Conservation (phyloP, 2,329 filamentous ascomycete genomes). For the Clonostachys rosea region DNA sequence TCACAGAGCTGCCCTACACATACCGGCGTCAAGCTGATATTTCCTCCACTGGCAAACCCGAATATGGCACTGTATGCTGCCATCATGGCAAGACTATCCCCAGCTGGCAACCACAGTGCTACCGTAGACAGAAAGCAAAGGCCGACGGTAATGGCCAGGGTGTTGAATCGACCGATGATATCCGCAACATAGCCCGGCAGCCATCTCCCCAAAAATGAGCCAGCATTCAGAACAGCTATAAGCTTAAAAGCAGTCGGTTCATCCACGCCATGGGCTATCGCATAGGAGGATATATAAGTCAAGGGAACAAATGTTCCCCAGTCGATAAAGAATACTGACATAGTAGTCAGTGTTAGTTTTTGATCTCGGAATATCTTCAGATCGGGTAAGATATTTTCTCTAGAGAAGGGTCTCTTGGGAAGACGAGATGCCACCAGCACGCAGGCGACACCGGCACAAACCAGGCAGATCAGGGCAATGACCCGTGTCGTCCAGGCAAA, state of each 20-base stretch:
- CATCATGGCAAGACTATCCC: too few species aligned
- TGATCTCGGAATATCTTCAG: conserved; percentile 59
- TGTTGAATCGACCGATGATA: conserved; percentile 79
- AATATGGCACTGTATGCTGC: too few species aligned
- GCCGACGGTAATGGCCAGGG: conserved; percentile 12
- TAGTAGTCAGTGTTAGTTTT: conserved; percentile 59
- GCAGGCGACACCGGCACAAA: conserved; percentile 36
- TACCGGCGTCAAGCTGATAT: background rate
- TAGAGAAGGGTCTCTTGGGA: conserved; percentile 43
- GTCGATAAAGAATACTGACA: conserved; percentile 68
- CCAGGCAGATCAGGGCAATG: conserved; percentile 42
- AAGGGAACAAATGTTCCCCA: conserved; percentile 76
- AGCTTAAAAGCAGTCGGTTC: conserved; percentile 69
- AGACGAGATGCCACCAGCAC: conserved; percentile 53
- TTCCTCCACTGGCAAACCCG: background rate
- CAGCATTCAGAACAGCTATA: conserved; percentile 78
- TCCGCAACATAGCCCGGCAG: conserved; percentile 78
- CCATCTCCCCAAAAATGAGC: conserved; percentile 72
- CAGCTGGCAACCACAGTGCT: too few species aligned
- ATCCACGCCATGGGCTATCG: conserved; percentile 59
- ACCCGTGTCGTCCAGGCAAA: conserved; percentile 50
- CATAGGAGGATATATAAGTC: conserved; percentile 77
- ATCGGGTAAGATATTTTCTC: conserved; percentile 58
- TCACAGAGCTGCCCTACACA: background rate
- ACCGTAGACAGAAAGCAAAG: too few species aligned